Percentiles rank a stretch among this genome's conserved stretches.
Evolutionary conservation across 768 basidiomycete species (phyloP).

Genomic region (Leccinum fibrillosum): DNA sequence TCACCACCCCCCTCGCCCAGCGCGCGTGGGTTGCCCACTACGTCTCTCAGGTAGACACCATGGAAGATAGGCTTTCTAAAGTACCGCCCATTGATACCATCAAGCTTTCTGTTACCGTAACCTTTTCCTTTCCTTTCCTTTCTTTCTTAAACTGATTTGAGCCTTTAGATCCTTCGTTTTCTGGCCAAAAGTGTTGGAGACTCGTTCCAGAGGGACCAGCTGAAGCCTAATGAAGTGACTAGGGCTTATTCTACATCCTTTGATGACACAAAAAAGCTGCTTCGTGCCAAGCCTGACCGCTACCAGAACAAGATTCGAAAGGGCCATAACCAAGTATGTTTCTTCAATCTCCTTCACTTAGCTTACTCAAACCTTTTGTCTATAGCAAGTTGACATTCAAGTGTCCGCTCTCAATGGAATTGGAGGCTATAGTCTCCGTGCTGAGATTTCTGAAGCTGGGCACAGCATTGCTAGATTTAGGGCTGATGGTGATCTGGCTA

Average conservation of each 20-base stretch:
- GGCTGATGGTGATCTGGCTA: conserved; percentile 24
- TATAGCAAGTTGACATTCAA: conserved; percentile 19
- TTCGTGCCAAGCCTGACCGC: conserved; percentile 21
- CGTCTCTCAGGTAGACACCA: conserved; percentile 18
- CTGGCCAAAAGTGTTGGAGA: conserved; percentile 26
- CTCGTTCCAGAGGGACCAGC: conserved; percentile 24
- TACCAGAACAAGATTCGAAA: conserved; percentile 27
- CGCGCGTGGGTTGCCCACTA: conserved; percentile 34
- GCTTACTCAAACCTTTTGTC: neutral
- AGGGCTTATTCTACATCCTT: conserved; percentile 19
- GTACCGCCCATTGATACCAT: conserved; percentile 27
- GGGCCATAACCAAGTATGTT: conserved; percentile 37
- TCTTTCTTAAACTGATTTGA: neutral
- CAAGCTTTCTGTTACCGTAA: conserved; percentile 22
- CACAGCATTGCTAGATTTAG: conserved; percentile 22
- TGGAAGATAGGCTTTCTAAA: conserved; percentile 20
- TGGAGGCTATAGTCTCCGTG: conserved; percentile 23
- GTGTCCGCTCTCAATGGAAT: conserved; percentile 22
- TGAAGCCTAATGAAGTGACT: conserved; percentile 24
- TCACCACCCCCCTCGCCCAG: conserved; percentile 22
- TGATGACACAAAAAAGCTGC: conserved; percentile 10
- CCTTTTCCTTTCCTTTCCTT: neutral
- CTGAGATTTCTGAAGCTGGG: conserved; percentile 5
- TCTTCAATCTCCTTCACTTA: neutral
- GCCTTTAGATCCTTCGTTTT: conserved; percentile 24